Evolutionary conservation across 192 early-diverging fungal species (phyloP).

Genomic region (Linderina pennispora): DNA sequence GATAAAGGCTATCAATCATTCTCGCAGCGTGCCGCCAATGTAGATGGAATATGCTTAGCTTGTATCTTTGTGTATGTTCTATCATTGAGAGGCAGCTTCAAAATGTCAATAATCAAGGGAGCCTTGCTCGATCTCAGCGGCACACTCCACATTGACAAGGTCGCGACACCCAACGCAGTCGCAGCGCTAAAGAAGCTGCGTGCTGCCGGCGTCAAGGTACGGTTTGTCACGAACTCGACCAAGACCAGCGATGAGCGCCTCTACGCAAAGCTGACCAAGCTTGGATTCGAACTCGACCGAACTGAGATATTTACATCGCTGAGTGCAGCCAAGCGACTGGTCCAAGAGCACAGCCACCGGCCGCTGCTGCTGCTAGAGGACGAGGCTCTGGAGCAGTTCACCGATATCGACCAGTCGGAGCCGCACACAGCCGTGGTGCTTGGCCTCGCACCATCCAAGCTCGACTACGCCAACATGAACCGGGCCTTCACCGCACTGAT

Average conservation of each 20-base stretch:
- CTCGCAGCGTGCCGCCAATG: too few relatives aligned
- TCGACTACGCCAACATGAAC: conserved; percentile 56
- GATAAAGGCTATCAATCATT: too few relatives aligned
- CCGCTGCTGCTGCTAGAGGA: conserved; percentile 76
- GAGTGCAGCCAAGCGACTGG: conserved; percentile 61
- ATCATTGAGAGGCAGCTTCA: too few relatives aligned
- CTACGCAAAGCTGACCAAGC: conserved; percentile 48
- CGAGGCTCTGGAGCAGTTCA: conserved; percentile 68
- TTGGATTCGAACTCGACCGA: conserved; percentile 63
- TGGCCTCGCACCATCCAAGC: conserved; percentile 64
- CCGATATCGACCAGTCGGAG: conserved; percentile 42
- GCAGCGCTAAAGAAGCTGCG: conserved; percentile 61
- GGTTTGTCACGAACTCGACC: conserved; percentile 88
- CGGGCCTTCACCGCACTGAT: conserved; percentile 68
- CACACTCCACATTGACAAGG: conserved; percentile 69
- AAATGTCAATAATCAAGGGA: too few relatives aligned
- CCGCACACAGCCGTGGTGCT: conserved; percentile 76
- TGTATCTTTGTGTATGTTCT: too few relatives aligned
- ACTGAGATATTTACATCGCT: conserved; percentile 76
- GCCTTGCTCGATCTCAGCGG: conserved; percentile 76
- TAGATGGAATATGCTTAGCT: too few relatives aligned
- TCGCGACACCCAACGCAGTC: conserved; percentile 57
- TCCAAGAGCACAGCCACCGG: conserved; percentile 46
- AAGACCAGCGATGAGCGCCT: conserved; percentile 58
- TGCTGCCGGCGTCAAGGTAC: conserved; percentile 44